phyloP scores from a whole-genome alignment of 768 basidiomycete species.

The Mrakia gelida region DNA sequence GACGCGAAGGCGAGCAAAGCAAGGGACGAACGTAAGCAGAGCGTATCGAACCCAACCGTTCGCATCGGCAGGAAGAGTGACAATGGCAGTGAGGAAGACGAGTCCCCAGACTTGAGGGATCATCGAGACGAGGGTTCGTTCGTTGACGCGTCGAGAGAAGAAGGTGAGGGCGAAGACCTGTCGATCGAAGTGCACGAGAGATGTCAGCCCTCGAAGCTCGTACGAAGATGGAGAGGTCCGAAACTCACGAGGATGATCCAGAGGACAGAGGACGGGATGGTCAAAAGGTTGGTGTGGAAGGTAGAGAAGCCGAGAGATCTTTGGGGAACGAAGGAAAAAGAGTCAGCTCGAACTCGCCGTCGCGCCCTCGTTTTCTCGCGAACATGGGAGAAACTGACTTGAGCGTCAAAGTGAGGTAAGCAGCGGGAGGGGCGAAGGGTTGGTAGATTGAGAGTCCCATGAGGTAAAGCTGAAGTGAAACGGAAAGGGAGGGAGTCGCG shows the following conservation, averaged over 20 bases:
- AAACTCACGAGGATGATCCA: constrained; percentile 44
- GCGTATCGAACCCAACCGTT: constrained; percentile 35
- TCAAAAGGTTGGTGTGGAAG: constrained; percentile 59
- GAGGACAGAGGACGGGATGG: constrained; percentile 56
- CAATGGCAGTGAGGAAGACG: constrained; percentile 57
- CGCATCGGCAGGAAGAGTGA: constrained; percentile 46
- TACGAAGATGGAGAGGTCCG: no score
- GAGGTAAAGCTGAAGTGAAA: constrained; percentile 48
- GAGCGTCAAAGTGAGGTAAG: constrained; percentile 63
- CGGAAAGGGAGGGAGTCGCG: no score
- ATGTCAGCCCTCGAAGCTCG: no score
- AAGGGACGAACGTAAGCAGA: not conserved
- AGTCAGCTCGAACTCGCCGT: no score
- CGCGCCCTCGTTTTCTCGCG: no score
- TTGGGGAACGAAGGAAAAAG: no score
- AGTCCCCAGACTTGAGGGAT: constrained; percentile 55
- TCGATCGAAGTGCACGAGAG: not conserved
- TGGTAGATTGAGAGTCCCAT: constrained; percentile 46
- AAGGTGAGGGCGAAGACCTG: not conserved
- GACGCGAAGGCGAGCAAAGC: not conserved
- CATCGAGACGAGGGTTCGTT: not conserved
- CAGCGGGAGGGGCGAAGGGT: constrained; percentile 52
- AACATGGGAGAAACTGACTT: constrained; percentile 37
- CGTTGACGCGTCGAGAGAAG: not conserved
- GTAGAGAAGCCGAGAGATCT: constrained; percentile 57